These are phyloP conservation scores for Epichloe amarillans DNA, from an alignment of 2,329 filamentous ascomycete genomes.

Conservation along the genomic window DNA sequence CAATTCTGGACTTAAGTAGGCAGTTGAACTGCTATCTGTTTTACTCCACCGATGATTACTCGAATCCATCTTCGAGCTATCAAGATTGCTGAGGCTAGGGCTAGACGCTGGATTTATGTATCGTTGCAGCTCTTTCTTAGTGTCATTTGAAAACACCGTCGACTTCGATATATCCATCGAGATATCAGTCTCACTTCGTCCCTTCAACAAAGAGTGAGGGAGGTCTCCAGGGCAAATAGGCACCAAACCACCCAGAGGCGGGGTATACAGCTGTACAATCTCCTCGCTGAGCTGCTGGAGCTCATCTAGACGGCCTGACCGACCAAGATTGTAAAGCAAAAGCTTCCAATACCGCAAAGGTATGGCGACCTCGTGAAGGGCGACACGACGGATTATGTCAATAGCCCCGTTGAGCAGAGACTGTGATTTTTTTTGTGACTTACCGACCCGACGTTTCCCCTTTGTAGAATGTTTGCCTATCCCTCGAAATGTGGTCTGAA, in stretches of 20 bases:
- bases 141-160: neutral
- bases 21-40: neutral
- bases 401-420: slow-evolving; percentile 19
- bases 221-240: slow-evolving; percentile 32
- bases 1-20: neutral
- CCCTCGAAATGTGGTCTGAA: slow-evolving; percentile 14
- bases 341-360: slow-evolving; percentile 28
- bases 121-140: neutral
- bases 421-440: neutral
- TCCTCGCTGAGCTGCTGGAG: slow-evolving; percentile 30
- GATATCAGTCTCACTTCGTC: neutral
- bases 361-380: slow-evolving; percentile 20
- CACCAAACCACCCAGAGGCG: slow-evolving; percentile 20
- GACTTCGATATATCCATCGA: neutral
- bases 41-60: neutral
- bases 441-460: neutral
- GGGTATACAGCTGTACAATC: slow-evolving; percentile 26
- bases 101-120: neutral
- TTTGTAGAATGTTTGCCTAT: slow-evolving; percentile 16
- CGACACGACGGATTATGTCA: slow-evolving; percentile 15
- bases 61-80: neutral
- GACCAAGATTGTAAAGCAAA: slow-evolving; percentile 30
- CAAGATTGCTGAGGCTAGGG: neutral
- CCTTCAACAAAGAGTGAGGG: slow-evolving; percentile 11
- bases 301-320: slow-evolving; percentile 29